phyloP scores from a whole-genome alignment of 2,329 filamentous ascomycete species.

The Exophiala spinifera region DNA sequence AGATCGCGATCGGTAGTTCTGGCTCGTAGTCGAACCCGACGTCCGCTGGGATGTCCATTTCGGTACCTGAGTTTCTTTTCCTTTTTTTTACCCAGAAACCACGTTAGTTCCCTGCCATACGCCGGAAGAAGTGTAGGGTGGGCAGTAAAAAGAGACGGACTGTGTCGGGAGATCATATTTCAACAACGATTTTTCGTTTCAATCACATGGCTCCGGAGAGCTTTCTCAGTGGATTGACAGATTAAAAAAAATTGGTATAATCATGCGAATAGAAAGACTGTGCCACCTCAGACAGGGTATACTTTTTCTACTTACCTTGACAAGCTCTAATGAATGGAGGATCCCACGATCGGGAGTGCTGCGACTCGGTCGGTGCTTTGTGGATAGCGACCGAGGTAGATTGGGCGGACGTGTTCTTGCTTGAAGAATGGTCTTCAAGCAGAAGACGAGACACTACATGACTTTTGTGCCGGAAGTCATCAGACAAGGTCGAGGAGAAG shows the following conservation, averaged over 20 bases:
- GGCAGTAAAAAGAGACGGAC: neutral
- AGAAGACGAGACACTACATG: constrained; percentile 13
- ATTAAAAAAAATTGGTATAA: constrained; percentile 61
- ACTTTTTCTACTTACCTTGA: too few species aligned
- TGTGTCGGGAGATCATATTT: constrained; percentile 34
- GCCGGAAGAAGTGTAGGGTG: constrained; percentile 33
- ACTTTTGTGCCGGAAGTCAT: constrained; percentile 1
- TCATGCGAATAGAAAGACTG: constrained; percentile 50
- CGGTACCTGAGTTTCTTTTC: neutral
- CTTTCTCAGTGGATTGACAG: constrained; percentile 80
- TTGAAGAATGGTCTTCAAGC: constrained; percentile 23
- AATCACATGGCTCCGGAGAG: constrained; percentile 46
- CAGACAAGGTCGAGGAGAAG: too few species aligned
- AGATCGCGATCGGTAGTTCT: constrained; percentile 69
- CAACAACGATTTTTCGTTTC: constrained; percentile 45
- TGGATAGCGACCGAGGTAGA: neutral
- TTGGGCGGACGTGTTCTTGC: constrained; percentile 1
- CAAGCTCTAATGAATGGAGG: neutral
- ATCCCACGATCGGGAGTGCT: neutral
- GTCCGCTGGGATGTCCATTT: constrained; percentile 16
- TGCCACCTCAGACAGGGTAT: neutral
- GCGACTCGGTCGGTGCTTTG: neutral
- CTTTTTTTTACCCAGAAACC: neutral
- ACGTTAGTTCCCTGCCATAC: constrained; percentile 29
- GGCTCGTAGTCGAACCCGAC: constrained; percentile 34